Evolutionary conservation across 345 rosid species (phyloP), one percentile per base, ranked within the genome.

Genomic region (Lepidium didymum): DNA sequence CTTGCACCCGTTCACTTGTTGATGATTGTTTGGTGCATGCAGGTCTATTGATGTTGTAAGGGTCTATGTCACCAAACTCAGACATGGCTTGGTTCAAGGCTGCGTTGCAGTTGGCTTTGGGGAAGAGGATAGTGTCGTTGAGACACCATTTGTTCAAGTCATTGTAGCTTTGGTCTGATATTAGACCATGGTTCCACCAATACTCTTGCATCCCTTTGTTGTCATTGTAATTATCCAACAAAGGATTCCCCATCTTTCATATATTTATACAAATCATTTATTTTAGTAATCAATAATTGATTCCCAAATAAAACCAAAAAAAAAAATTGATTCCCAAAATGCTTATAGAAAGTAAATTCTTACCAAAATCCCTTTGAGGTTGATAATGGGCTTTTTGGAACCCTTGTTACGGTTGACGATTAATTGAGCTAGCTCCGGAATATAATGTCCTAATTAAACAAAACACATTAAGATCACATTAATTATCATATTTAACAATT

Each of bases 361-460:
- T 56, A 89, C 98, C 85, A 89, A 35, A 72, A 92, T 87, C 9
- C 94, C 98, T 80, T 81, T 73, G 72, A 89, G 85, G 69, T 89
- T 89, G 36, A 92, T 77, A 14, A 68, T 57, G 25, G 89, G 81
- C 1, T 83, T 79, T 63, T 84, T 81, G 19, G 58, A 45, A 57
- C 82, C 83, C 52, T 84, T 82, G 56, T 86, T 87, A 15, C 68
- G 70, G 18, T 64, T 68, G 15, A 81, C 80, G 1, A 89, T 89
- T 2, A 79, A 13, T 63, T 69, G 85, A 53, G 95, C 91, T 33
- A 89, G 56, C 80, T 92, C 88, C 18, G 95, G 96, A 77, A 92
- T 87, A 62, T 92, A 92, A 73, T 92, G 95, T 21, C 96, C 96
- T 87, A 74, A 33, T 6, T 52, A 15, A 12, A 57, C 29, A 58